Evolutionary conservation across 169 alveolate genomes (phyloP).

Genomic region (Amoebophrya sp.): DNA sequence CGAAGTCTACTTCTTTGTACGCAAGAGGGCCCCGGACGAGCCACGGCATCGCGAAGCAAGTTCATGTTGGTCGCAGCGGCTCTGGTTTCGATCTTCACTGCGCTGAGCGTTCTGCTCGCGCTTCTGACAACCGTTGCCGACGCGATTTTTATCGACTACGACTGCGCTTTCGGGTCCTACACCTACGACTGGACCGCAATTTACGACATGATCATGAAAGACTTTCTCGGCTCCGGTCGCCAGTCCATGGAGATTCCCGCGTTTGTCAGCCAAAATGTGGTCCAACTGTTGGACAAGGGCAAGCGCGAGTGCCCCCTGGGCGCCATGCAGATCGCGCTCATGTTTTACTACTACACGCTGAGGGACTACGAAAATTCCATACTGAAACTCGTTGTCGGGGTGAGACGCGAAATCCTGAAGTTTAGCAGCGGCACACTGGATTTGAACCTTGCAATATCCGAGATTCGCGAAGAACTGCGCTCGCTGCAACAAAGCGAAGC

Average conservation of each 20-base stretch:
- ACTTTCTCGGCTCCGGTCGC: neutral
- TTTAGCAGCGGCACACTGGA: too few species aligned
- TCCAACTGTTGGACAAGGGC: neutral
- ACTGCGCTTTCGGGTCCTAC: neutral
- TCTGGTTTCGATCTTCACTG: too few species aligned
- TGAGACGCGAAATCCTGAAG: neutral
- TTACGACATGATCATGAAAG: conserved; percentile 15
- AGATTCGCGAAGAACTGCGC: too few species aligned
- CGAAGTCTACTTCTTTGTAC: too few species aligned
- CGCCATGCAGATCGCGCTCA: conserved; percentile 25
- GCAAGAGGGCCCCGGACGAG: too few species aligned
- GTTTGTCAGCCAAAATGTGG: neutral
- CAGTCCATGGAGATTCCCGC: neutral
- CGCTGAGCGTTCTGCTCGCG: neutral
- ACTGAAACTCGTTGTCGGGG: neutral
- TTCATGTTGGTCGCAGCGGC: too few species aligned
- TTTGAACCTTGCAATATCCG: too few species aligned
- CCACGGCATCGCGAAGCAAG: too few species aligned
- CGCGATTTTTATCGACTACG: neutral
- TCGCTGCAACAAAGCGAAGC: too few species aligned
- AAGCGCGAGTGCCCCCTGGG: conserved; percentile 18
- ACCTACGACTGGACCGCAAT: neutral
- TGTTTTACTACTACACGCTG: conserved; percentile 25
- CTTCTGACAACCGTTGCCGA: neutral
- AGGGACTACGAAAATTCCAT: neutral